Evolutionary conservation across 2,329 filamentous ascomycete species (phyloP).

Genomic region (Alternaria gansuensis): DNA sequence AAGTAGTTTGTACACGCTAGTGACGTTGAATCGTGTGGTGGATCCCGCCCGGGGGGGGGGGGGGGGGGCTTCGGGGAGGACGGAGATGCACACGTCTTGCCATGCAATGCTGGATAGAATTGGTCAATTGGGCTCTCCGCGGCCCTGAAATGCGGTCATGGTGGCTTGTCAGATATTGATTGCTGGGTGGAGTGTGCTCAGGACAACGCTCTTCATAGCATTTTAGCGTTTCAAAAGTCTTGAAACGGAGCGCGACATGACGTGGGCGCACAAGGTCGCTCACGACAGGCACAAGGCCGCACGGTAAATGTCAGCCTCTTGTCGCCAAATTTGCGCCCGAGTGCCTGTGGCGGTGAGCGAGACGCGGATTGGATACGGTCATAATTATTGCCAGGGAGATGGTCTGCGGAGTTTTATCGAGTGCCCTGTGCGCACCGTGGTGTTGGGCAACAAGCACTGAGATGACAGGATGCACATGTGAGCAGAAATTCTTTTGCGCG

Average conservation of each 20-base stretch:
- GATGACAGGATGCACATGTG: conserved; percentile 32
- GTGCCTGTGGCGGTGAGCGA: conserved; percentile 35
- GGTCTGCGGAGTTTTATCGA: conserved; percentile 31
- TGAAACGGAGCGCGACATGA: conserved; percentile 25
- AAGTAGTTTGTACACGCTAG: conserved; percentile 7
- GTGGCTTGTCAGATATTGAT: conserved; percentile 27
- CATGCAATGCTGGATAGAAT: neutral
- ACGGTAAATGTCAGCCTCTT: conserved; percentile 15
- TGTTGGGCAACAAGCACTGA: conserved; percentile 24
- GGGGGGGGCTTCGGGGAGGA: no score
- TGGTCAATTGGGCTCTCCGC: neutral
- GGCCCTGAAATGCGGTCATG: neutral
- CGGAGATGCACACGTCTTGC: conserved; percentile 6
- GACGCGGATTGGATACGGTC: conserved; percentile 28
- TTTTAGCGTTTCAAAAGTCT: conserved; percentile 12
- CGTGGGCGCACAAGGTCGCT: conserved; percentile 13
- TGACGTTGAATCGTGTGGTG: conserved; percentile 23
- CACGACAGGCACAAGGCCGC: conserved; percentile 5
- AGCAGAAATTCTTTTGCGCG: conserved; percentile 18
- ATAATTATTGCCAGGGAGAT: conserved; percentile 36
- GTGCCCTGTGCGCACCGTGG: conserved; percentile 34
- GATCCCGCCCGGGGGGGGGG: conserved; percentile 21
- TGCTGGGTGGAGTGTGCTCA: conserved; percentile 6
- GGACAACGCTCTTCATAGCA: conserved; percentile 4
- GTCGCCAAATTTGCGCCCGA: conserved; percentile 16